These are phyloP conservation scores for Ampelocalamus luodianensis DNA, from an alignment of 176 grass and related monocot species.

Conservation along the genomic window DNA sequence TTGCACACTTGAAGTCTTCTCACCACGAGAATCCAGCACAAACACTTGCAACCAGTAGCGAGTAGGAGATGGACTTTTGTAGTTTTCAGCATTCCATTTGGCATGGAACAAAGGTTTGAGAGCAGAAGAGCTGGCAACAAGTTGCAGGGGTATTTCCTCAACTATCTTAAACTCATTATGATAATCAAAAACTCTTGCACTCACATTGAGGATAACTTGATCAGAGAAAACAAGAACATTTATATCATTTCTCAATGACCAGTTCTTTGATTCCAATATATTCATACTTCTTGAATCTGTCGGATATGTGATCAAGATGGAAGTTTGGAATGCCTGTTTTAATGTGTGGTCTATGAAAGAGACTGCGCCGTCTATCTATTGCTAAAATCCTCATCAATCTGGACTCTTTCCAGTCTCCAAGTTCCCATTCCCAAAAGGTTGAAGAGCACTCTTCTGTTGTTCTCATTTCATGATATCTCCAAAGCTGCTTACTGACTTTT, in stretches of 20 bases:
- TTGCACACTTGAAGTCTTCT: constrained; percentile 54
- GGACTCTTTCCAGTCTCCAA: constrained; percentile 93
- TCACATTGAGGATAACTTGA: constrained; percentile 66
- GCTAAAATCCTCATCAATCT: constrained; percentile 86
- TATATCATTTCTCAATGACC: constrained; percentile 79
- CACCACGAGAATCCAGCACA: constrained; percentile 62
- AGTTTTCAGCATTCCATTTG: constrained; percentile 90
- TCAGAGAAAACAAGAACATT: constrained; percentile 83
- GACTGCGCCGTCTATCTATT: constrained; percentile 71
- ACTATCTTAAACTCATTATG: constrained; percentile 73
- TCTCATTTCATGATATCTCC: constrained; percentile 69
- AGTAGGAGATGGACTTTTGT: constrained; percentile 66
- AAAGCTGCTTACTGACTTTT: constrained; percentile 68
- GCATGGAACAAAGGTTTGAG: constrained; percentile 72
- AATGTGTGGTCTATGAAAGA: constrained; percentile 71
- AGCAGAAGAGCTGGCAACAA: constrained; percentile 38
- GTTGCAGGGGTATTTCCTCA: constrained; percentile 76
- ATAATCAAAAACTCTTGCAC: constrained; percentile 81
- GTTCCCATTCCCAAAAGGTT: constrained; percentile 96
- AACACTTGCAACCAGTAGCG: constrained; percentile 79
- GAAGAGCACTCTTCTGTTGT: constrained; percentile 35
- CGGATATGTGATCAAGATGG: constrained; percentile 77
- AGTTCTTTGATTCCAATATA: constrained; percentile 43
- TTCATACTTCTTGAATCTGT: constrained; percentile 92
- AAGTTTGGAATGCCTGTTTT: constrained; percentile 51